Base-by-base conservation (phyloP, 768 basidiomycete species). In the Tulasnella sp. region DNA sequence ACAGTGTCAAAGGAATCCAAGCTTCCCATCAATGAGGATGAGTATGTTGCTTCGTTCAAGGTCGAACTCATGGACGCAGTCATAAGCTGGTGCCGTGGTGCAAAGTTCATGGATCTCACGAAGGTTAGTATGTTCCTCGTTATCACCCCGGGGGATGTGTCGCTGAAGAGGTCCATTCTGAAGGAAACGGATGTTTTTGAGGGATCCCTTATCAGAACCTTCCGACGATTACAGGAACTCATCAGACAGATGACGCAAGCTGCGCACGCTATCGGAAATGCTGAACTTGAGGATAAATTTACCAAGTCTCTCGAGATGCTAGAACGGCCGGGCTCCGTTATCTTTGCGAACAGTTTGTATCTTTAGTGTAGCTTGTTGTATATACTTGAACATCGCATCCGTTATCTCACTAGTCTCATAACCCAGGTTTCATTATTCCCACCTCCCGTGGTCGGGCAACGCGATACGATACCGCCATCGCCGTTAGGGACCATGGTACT, bases 11-110 rank as follows among this genome's bases (percentile, higher is more conserved):
- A 94, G 83, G 98, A 99, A 86, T 95, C 93, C 31, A 98, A 98
- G 85, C 88, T 99, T 4, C 86, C 93, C 0, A 85, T 99, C 72
- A 92, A 94, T 78, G 97, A 99, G 86, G 94, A 98, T 80, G 96
- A 97, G 82, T 99, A 99, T 85, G 95, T 99, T 1, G 89, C 92
- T 77, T 96, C 94, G 16, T 99, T 99, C 92, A 99, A 98, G 86
- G 95, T 98, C 28, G 97, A 98, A 84, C 91, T 99, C 75, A 99
- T 99, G 96, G 98, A 99, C 82, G 95, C 95, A 0, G 98, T 99
- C 14, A 89, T 96, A 48, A 94, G 96, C 81, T 99, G 98, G 98
- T 99, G 97, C 87, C 92, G 95, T n/a, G 98, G 98, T 5, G 95
- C 96, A 22, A 95, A 95, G 40, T 99, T 99, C 86, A 89, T 94